Evolutionary conservation across 768 basidiomycete genomes (phyloP), one percentile per base, ranked within the genome.

Genomic region (Lactarius trivialis): DNA sequence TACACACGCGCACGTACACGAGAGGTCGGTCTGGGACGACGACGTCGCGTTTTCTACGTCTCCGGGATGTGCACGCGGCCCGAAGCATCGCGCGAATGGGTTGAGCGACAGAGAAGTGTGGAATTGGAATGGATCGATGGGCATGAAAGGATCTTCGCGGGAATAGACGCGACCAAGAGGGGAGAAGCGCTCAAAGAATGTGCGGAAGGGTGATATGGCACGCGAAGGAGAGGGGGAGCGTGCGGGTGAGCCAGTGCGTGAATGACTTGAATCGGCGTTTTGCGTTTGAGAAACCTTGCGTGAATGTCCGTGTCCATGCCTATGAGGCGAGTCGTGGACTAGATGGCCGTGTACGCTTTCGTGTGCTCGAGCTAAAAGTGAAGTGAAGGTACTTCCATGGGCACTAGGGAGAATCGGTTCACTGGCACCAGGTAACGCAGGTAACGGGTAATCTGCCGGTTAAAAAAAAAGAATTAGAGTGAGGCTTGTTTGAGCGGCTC

Each of bases 121-220:
- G 3, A 71, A 36, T 26, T 66, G 65, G 67, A 75, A 77, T 0
- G 76, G 76, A 56, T 77, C 71, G 15, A 73, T 64, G 14, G 75
- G 71, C 3, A 76, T 64, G 58, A 76, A 77, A 0, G 74, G 75
- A 24, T 76, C 76, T 56, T 76, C 76, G 7, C 74, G 74, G 17
- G 77, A 76, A 11, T 79, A 76, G 24, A 75, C 72, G 8, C 84
- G 78, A 19, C 82, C 79, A 14, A 85, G 76, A 11, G 78, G 76
- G 0, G 81, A 72, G 21, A 80, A 76, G 76, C 80, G 82, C 15
- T 79, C 77, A 17, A 88, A 76, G 19, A 85, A 74, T 0, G 55
- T 37, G 11, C 85, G 81, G 0, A 88, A 73, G 0, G 88, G 87
- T 1, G 86, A 88, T 0, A 74, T 71, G 3, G 76, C 71, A 39